These are phyloP conservation scores for Hemisphaericaspora xylofermentans DNA, from an alignment of 1,139 yeast genomes.

Conservation along the genomic window DNA sequence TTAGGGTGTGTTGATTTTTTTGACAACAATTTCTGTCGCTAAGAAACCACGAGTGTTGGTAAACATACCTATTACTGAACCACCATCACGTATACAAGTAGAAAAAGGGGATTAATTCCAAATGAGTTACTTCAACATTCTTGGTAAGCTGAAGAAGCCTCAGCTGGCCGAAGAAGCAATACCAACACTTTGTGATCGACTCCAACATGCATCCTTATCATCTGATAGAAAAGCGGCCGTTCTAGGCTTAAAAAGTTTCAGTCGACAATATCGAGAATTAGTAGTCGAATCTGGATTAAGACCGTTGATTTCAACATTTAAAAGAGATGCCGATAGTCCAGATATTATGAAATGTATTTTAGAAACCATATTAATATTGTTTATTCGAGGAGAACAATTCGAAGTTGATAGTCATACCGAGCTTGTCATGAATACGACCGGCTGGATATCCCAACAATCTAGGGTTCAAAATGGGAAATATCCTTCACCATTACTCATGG, in stretches of 20 bases:
- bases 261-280: conserved; percentile 83
- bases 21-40: neutral
- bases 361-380: conserved; percentile 80
- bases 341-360: conserved; percentile 79
- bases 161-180: conserved; percentile 81
- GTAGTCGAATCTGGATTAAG: conserved; percentile 88
- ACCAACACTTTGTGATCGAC: conserved; percentile 82
- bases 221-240: conserved; percentile 92
- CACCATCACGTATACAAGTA: neutral
- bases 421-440: conserved; percentile 49
- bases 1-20: neutral
- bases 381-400: conserved; percentile 64
- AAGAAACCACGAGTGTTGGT: neutral
- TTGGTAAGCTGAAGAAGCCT: conserved; percentile 42
- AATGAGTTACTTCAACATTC: conserved; percentile 44
- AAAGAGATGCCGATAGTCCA: conserved; percentile 64
- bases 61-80: neutral
- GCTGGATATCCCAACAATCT: conserved; percentile 76
- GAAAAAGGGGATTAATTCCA: neutral
- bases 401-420: conserved; percentile 18
- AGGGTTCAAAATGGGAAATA: conserved; percentile 77
- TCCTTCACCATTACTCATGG: conserved; percentile 74
- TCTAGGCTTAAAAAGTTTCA: conserved; percentile 83
- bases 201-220: conserved; percentile 77
- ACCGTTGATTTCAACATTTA: conserved; percentile 67